Evolutionary conservation across 176 grass and related monocot genomes (phyloP).

Genomic region (Triticum timopheevii): DNA sequence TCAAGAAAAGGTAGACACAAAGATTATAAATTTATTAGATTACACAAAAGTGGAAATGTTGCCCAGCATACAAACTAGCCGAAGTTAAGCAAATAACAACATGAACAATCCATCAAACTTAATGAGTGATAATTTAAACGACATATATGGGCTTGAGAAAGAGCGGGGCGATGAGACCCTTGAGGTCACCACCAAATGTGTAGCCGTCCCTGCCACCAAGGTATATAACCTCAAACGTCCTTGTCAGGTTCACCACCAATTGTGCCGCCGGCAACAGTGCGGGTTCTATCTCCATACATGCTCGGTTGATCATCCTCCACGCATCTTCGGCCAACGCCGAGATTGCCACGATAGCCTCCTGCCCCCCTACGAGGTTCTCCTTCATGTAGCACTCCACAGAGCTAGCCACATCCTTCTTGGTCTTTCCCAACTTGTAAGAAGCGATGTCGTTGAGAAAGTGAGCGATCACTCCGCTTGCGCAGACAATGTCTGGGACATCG

Average conservation of each 20-base stretch:
- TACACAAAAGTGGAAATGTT: too few relatives aligned
- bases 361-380: not conserved
- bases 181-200: constrained; percentile 11
- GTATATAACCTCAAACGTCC: constrained; percentile 27
- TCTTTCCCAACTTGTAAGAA: not conserved
- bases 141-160: not conserved
- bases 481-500: not conserved
- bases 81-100: too few relatives aligned
- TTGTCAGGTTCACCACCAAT: constrained; percentile 30
- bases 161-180: not conserved
- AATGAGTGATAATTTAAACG: too few relatives aligned
- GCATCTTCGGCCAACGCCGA: not conserved
- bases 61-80: too few relatives aligned
- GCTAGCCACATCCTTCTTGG: not conserved
- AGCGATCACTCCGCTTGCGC: not conserved
- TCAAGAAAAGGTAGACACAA: too few relatives aligned
- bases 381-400: constrained; percentile 3
- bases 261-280: not conserved
- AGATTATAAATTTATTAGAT: too few relatives aligned
- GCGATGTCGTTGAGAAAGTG: not conserved
- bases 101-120: too few relatives aligned
- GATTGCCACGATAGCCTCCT: not conserved
- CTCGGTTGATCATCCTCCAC: constrained; percentile 28
- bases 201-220: constrained; percentile 27
- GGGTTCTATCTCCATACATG: not conserved